Base-by-base conservation (phyloP, 1,139 yeast species). In the Zhuliangozyma blackwelliae region DNA sequence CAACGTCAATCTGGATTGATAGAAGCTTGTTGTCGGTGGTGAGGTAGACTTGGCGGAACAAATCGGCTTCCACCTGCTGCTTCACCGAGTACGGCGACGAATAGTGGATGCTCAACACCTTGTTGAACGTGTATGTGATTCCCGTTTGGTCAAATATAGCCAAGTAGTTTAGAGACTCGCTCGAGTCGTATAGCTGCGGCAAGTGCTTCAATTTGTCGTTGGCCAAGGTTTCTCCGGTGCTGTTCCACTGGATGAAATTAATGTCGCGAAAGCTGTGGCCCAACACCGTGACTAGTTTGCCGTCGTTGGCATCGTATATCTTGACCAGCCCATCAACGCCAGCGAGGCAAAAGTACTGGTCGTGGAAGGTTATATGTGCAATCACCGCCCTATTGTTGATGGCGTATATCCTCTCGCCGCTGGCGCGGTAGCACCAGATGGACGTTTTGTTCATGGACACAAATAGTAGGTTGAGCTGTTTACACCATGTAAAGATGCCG, bases 401-500 rank as follows among this genome's bases (percentile, higher is more conserved):
- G 28, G 74, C 63, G 64, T 78, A 78, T 5, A 78, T 76, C 35
- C 77, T 52, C 43, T 75, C 78, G 0, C 83, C 84, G 43, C 73
- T 75, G 33, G 72, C 56, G 32, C 85, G 61, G 42, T 71, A 75
- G 11, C 77, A 72, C 69, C 75, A 66, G 16, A 77, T 63, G 8
- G 79, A 67, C 40, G 61, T 68, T 33, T 62, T 65, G 35, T 71
- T 68, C 63, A 70, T 69, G 32, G 75, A 64, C 5, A 77, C 57
- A 20, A 77, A 72, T 28, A 79, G 49, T 31, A 79, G 57, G 46
- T 77, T 77, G 65, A 77, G 70, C 9, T 70, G 61, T 1, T 84
- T 83, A 49, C 81, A 76, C 75, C 81, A 74, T 38, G 68, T 61
- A 37, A 75, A 40, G n/a, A n/a, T n/a, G n/a, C n/a, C n/a, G n/a